Evolutionary conservation across 768 basidiomycete species (phyloP).

Genomic region (Trametes maxima): DNA sequence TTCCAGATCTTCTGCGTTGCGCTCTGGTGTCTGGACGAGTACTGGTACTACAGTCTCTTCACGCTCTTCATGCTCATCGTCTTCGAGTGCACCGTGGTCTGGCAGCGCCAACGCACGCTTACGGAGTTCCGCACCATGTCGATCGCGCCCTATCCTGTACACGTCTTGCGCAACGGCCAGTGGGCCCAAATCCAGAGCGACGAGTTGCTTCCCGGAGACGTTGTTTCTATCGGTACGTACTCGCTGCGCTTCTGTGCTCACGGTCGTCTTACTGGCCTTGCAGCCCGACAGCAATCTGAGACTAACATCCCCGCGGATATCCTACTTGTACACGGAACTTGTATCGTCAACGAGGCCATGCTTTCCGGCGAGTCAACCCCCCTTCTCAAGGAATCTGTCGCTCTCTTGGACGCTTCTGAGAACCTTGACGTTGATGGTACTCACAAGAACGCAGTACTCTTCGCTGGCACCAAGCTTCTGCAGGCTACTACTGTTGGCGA

Average conservation of each 20-base stretch:
- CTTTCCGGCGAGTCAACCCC: constrained; percentile 98
- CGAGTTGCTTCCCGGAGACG: constrained; percentile 87
- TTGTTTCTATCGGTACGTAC: constrained; percentile 76
- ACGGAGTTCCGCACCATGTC: constrained; percentile 98
- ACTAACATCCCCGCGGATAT: constrained; percentile 93
- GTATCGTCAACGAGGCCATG: constrained; percentile 99
- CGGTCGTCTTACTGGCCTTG: neutral
- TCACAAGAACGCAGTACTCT: constrained; percentile 88
- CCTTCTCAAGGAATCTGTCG: constrained; percentile 92
- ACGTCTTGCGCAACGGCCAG: constrained; percentile 74
- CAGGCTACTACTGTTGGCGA: constrained; percentile 71
- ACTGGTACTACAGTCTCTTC: constrained; percentile 98
- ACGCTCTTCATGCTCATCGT: constrained; percentile 98
- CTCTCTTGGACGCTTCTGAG: constrained; percentile 75
- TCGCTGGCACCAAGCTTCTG: constrained; percentile 96
- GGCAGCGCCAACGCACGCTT: constrained; percentile 94
- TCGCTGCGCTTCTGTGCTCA: neutral
- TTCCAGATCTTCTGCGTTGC: constrained; percentile 99
- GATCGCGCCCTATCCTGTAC: constrained; percentile 85
- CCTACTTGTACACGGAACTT: constrained; percentile 87
- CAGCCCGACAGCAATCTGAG: constrained; percentile 73
- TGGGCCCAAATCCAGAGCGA: constrained; percentile 87
- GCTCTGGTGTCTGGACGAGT: constrained; percentile 97
- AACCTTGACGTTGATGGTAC: constrained; percentile 81
- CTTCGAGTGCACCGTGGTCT: constrained; percentile 98